Conservation (phyloP, 1,284 basidiomycete genomes). For the Ustilago loliicola region DNA sequence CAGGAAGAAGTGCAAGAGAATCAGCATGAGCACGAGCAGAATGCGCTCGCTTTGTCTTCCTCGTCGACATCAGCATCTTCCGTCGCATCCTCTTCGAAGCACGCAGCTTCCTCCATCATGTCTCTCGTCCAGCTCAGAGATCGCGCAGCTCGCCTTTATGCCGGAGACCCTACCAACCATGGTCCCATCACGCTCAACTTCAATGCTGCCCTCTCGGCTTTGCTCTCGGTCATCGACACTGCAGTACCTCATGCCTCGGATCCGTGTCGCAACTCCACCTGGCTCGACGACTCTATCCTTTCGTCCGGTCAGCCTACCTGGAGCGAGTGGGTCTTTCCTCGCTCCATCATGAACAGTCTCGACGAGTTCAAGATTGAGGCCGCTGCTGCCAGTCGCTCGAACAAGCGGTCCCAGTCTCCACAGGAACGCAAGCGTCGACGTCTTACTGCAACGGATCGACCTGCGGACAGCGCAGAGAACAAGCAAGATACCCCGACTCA, state of each 20-base stretch:
- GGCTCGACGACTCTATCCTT: conserved; percentile 37
- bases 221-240: conserved; percentile 44
- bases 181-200: conserved; percentile 29
- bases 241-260: conserved; percentile 16
- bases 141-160: conserved; percentile 35
- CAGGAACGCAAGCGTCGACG: conserved; percentile 38
- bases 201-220: conserved; percentile 39
- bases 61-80: conserved; percentile 16
- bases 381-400: background rate
- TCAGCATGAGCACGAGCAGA: background rate
- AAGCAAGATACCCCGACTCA: background rate
- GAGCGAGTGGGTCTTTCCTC: conserved; percentile 48
- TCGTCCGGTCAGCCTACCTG: conserved; percentile 35
- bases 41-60: conserved; percentile 8
- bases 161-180: conserved; percentile 18
- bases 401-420: conserved; percentile 3
- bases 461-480: background rate
- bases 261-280: conserved; percentile 28
- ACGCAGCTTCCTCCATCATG: conserved; percentile 25
- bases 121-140: conserved; percentile 45
- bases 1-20: background rate
- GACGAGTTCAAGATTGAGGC: conserved; percentile 29
- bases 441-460: background rate
- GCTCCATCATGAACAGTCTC: conserved; percentile 29
- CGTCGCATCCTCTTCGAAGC: conserved; percentile 7